Conservation (phyloP, 306 rosid genomes). For the Fagus crenata region DNA sequence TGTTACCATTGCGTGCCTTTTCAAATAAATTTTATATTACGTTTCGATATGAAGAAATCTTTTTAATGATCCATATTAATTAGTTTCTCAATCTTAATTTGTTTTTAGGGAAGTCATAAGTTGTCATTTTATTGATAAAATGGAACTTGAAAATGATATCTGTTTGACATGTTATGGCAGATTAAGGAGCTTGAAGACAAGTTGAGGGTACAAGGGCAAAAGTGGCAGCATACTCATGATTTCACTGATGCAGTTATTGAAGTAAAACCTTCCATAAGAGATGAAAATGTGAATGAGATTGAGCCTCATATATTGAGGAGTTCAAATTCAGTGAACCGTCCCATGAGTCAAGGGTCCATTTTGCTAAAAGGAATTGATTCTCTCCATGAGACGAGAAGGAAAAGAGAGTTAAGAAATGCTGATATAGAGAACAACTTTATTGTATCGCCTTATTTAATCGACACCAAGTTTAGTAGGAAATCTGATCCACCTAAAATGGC, state of each 20-base stretch:
- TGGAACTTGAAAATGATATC: not conserved
- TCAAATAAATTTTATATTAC: no score
- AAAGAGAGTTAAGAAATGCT: slow-evolving; percentile 59
- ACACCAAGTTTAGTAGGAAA: slow-evolving; percentile 55
- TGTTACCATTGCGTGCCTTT: no score
- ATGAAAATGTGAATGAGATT: slow-evolving; percentile 47
- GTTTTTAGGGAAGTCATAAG: not conserved
- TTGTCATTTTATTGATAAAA: not conserved
- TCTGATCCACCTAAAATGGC: slow-evolving; percentile 74
- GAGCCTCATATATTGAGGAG: slow-evolving; percentile 53
- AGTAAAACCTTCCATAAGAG: slow-evolving; percentile 38
- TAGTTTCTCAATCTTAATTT: not conserved
- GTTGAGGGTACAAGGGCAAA: slow-evolving; percentile 56
- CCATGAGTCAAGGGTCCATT: slow-evolving; percentile 48
- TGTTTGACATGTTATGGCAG: slow-evolving; percentile 43
- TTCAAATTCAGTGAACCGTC: slow-evolving; percentile 54
- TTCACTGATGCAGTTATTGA: slow-evolving; percentile 37
- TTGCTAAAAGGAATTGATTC: slow-evolving; percentile 52
- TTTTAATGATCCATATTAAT: not conserved
- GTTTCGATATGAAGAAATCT: not conserved
- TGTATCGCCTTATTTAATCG: slow-evolving; percentile 36
- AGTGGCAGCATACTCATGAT: slow-evolving; percentile 41
- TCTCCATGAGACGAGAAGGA: slow-evolving; percentile 53
- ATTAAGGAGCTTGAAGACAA: slow-evolving; percentile 67
- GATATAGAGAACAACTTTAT: slow-evolving; percentile 57